Evolutionary conservation across 352 stramenopile species (phyloP).

Genomic region (Phytophthora crassamura): DNA sequence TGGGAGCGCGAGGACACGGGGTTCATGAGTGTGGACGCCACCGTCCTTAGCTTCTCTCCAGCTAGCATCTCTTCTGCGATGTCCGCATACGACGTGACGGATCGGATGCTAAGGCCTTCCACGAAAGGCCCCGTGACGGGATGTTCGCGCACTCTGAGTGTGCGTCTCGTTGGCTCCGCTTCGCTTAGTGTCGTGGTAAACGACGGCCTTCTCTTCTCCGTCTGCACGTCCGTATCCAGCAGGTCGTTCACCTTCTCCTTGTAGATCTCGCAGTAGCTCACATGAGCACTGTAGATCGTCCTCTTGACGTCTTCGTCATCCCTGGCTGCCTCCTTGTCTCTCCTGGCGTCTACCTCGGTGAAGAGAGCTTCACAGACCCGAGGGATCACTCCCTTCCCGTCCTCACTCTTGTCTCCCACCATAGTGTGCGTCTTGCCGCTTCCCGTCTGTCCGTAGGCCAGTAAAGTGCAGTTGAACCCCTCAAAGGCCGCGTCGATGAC

Average conservation of each 20-base stretch:
- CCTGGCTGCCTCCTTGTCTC: slow-evolving; percentile 32
- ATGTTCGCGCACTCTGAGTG: slow-evolving; percentile 83
- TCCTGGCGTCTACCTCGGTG: slow-evolving; percentile 58
- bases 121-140: slow-evolving; percentile 87
- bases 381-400: slow-evolving; percentile 78
- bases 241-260: slow-evolving; percentile 90
- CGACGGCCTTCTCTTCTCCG: slow-evolving; percentile 36
- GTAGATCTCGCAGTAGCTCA: slow-evolving; percentile 90
- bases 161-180: slow-evolving; percentile 18
- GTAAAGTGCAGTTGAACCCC: slow-evolving; percentile 86
- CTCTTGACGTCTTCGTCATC: slow-evolving; percentile 21
- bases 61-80: slow-evolving; percentile 80
- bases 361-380: slow-evolving; percentile 85
- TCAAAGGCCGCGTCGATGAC: slow-evolving; percentile 80
- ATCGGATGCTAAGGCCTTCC: slow-evolving; percentile 70
- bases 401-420: slow-evolving; percentile 69
- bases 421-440: slow-evolving; percentile 89
- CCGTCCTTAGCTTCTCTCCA: slow-evolving; percentile 95
- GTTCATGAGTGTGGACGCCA: slow-evolving; percentile 98
- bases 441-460: slow-evolving; percentile 85
- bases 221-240: slow-evolving; percentile 43
- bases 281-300: slow-evolving; percentile 60
- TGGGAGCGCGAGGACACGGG: slow-evolving; percentile 95
- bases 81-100: slow-evolving; percentile 82
- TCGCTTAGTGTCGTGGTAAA: slow-evolving; percentile 26